Conservation (phyloP, 2,329 filamentous ascomycete species). For the Chaetomium strumarium region DNA sequence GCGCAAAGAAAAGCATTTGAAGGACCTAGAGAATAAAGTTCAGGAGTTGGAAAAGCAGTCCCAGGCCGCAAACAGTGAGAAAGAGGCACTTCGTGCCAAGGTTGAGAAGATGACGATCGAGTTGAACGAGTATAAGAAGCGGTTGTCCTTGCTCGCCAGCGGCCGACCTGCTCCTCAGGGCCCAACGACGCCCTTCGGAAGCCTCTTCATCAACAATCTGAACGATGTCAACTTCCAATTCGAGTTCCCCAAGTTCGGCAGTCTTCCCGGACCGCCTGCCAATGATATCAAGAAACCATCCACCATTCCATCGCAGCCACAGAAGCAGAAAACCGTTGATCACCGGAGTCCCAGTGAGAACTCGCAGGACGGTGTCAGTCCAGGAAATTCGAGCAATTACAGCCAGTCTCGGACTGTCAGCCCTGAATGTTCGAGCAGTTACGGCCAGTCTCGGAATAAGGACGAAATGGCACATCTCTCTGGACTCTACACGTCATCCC, state of each 20-base stretch:
- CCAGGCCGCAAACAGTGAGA: slow-evolving; percentile 77
- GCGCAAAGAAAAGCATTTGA: slow-evolving; percentile 86
- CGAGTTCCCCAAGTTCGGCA: slow-evolving; percentile 91
- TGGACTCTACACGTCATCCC: slow-evolving; percentile 54
- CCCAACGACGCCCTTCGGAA: slow-evolving; percentile 39
- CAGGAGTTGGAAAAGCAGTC: slow-evolving; percentile 76
- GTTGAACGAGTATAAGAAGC: slow-evolving; percentile 84
- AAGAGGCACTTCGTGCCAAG: slow-evolving; percentile 74
- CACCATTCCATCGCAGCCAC: slow-evolving; percentile 7
- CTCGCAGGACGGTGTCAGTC: slow-evolving; percentile 29
- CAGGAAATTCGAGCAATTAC: slow-evolving; percentile 33
- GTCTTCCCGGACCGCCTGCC: slow-evolving; percentile 49
- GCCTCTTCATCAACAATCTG: slow-evolving; percentile 50
- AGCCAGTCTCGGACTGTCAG: slow-evolving; percentile 26
- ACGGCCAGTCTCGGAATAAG: slow-evolving; percentile 34
- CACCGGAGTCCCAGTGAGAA: slow-evolving; percentile 33
- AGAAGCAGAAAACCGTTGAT: slow-evolving; percentile 27
- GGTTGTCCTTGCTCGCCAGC: slow-evolving; percentile 55
- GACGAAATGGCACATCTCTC: slow-evolving; percentile 51
- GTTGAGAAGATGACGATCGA: slow-evolving; percentile 82
- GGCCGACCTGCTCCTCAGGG: slow-evolving; percentile 24
- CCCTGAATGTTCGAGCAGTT: slow-evolving; percentile 33
- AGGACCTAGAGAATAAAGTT: slow-evolving; percentile 75
- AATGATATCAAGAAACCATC: slow-evolving; percentile 20
- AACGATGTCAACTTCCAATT: slow-evolving; percentile 84